phyloP scores from a whole-genome alignment of 2,329 filamentous ascomycete species.

The Septoria linicola region DNA sequence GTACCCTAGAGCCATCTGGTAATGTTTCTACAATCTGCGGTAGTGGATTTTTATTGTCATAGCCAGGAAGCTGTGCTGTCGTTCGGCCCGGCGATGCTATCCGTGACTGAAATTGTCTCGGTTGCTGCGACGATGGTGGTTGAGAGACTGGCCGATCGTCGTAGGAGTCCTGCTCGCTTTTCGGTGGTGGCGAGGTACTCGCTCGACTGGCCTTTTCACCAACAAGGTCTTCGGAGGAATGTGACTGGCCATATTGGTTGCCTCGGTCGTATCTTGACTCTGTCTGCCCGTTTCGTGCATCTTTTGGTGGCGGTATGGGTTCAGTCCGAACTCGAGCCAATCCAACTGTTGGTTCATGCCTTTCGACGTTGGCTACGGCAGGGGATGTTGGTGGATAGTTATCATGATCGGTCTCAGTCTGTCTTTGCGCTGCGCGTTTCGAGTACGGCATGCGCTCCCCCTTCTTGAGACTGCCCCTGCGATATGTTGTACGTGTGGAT shows the following conservation, averaged over 20 bases:
- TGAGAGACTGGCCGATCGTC: constrained; percentile 35
- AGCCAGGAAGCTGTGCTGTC: constrained; percentile 52
- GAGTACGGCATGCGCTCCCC: constrained; percentile 74
- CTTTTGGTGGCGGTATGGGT: constrained; percentile 53
- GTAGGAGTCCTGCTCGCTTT: constrained; percentile 18
- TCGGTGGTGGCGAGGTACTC: constrained; percentile 10
- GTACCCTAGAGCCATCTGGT: constrained; percentile 37
- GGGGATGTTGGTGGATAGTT: constrained; percentile 53
- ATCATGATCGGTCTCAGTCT: constrained; percentile 61
- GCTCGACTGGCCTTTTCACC: constrained; percentile 13
- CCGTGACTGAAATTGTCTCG: constrained; percentile 55
- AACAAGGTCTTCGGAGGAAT: constrained; percentile 34
- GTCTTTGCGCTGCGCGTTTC: constrained; percentile 65
- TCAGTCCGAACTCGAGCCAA: constrained; percentile 69
- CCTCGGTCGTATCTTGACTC: constrained; percentile 54
- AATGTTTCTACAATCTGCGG: constrained; percentile 65
- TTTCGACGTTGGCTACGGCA: constrained; percentile 38
- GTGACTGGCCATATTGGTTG: constrained; percentile 40
- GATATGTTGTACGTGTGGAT: constrained; percentile 88
- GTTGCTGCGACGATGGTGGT: constrained; percentile 40
- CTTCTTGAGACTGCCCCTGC: constrained; percentile 80
- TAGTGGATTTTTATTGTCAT: constrained; percentile 45
- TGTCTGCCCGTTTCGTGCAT: constrained; percentile 56
- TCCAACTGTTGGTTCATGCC: constrained; percentile 46
- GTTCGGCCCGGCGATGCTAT: constrained; percentile 57